A percentile compares a stretch with the other conserved stretches of the same genome.
These are phyloP conservation scores for Coemansia sp. DNA, from an alignment of 192 early-diverging fungal species.

Conservation along the genomic window DNA sequence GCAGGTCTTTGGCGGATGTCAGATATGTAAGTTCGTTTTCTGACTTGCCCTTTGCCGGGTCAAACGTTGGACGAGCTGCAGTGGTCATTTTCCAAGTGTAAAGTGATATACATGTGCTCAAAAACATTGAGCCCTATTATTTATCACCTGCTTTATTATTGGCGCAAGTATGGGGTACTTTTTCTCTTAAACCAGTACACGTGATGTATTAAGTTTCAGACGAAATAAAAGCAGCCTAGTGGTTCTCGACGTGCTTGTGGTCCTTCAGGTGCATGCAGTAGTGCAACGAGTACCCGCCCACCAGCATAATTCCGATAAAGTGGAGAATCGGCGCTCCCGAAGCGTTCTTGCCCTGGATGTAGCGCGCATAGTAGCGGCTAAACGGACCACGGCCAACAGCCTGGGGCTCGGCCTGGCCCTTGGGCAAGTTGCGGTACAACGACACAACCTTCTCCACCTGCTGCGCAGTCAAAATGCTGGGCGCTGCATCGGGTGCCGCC, in stretches of 20 bases:
- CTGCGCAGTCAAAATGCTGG: conserved; percentile 51
- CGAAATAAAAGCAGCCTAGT: conserved; percentile 50
- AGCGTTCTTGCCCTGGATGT: conserved; percentile 73
- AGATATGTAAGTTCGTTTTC: conserved; percentile 62
- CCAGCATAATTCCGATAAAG: conserved; percentile 61
- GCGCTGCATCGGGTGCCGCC: conserved; percentile 51
- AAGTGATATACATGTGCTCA: background rate
- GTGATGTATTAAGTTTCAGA: background rate
- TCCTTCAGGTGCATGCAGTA: conserved; percentile 79
- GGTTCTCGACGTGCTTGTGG: conserved; percentile 83
- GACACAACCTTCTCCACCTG: conserved; percentile 66
- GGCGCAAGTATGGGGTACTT: background rate
- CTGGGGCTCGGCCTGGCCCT: conserved; percentile 58
- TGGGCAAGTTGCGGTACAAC: conserved; percentile 76
- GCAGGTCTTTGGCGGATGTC: conserved; percentile 68
- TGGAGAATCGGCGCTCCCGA: conserved; percentile 65
- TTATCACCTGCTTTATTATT: background rate
- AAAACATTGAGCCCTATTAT: background rate
- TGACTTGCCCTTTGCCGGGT: conserved; percentile 71
- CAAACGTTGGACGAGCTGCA: conserved; percentile 74
- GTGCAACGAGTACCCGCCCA: conserved; percentile 68
- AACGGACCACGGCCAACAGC: conserved; percentile 58
- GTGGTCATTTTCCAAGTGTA: conserved; percentile 53
- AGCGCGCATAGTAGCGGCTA: conserved; percentile 66
- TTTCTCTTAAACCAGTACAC: background rate